phyloP scores from a whole-genome alignment of 805 yeast species.

The Wickerhamomyces xylosicus region DNA sequence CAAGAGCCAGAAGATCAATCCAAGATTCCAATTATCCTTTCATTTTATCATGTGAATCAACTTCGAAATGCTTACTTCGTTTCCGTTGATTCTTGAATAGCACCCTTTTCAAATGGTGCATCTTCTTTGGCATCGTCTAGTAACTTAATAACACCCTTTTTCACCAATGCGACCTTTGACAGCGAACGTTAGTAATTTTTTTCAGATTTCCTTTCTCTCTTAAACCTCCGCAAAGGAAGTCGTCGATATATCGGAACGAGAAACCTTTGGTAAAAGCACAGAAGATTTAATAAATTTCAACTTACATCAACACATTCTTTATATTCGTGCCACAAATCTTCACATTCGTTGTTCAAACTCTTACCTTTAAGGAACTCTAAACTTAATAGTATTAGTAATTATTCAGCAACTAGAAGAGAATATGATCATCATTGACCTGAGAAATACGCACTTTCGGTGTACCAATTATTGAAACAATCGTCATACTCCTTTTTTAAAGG shows the following conservation, averaged over 20 bases:
- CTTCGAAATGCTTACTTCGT: slow-evolving; percentile 3
- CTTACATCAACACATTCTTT: slow-evolving; percentile 72
- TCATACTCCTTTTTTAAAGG: slow-evolving; percentile 79
- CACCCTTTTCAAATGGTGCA: slow-evolving; percentile 76
- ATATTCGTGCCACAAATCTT: slow-evolving; percentile 80
- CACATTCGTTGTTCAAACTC: slow-evolving; percentile 72
- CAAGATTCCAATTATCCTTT: no score
- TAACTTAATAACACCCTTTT: slow-evolving; percentile 72
- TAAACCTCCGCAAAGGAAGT: background rate
- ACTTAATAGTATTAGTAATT: slow-evolving; percentile 1
- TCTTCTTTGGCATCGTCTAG: slow-evolving; percentile 84
- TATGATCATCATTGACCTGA: background rate
- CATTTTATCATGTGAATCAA: no score
- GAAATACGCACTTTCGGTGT: slow-evolving; percentile 55
- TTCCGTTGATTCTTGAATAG: slow-evolving; percentile 18
- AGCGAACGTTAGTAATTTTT: slow-evolving; percentile 3
- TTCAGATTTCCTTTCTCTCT: no score
- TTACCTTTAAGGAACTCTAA: slow-evolving; percentile 46
- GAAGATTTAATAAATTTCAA: slow-evolving; percentile 1
- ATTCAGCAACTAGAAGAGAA: no score
- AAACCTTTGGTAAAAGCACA: no score
- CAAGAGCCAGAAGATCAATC: no score
- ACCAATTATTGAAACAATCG: slow-evolving; percentile 92
- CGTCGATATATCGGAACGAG: background rate
- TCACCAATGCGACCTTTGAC: slow-evolving; percentile 39